Percentiles rank a stretch among this genome's conserved stretches.
Conservation (phyloP, 768 basidiomycete species). For the Calocera cornea region DNA sequence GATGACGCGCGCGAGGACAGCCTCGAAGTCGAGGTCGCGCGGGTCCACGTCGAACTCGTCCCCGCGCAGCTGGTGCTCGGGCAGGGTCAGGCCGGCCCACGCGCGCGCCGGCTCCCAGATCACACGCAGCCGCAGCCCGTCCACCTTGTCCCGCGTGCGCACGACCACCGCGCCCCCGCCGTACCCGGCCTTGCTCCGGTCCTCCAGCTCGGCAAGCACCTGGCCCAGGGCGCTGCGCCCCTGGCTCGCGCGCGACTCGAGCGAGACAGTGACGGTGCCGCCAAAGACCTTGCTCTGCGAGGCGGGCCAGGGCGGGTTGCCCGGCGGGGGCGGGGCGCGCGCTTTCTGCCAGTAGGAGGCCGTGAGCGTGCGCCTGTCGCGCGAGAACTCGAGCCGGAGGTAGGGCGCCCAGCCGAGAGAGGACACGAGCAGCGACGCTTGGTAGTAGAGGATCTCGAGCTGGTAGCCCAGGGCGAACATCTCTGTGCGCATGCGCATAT, state of each 20-base stretch:
- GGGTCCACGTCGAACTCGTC: slow-evolving; percentile 32
- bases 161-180: slow-evolving; percentile 24
- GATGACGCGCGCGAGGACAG: slow-evolving; percentile 48
- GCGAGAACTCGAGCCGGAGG: slow-evolving; percentile 54
- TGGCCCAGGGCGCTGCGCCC: slow-evolving; percentile 11
- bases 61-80: slow-evolving; percentile 31
- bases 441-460: slow-evolving; percentile 75
- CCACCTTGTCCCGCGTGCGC: slow-evolving; percentile 46
- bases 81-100: slow-evolving; percentile 50
- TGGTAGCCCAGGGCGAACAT: slow-evolving; percentile 89
- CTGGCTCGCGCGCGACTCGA: slow-evolving; percentile 24
- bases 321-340: slow-evolving; percentile 23
- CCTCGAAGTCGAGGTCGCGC: slow-evolving; percentile 59
- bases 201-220: slow-evolving; percentile 15
- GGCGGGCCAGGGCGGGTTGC: slow-evolving; percentile 14
- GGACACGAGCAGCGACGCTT: slow-evolving; percentile 24
- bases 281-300: slow-evolving; percentile 41
- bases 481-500: slow-evolving; percentile 34
- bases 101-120: slow-evolving; percentile 63
- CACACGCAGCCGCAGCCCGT: slow-evolving; percentile 53
- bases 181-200: slow-evolving; percentile 9
- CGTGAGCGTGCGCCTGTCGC: slow-evolving; percentile 51
- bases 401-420: slow-evolving; percentile 78
- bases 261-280: slow-evolving; percentile 60
- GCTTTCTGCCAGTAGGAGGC: slow-evolving; percentile 80